Conservation (phyloP, 106 monocot genomes). For the Dioscorea dumetorum region DNA sequence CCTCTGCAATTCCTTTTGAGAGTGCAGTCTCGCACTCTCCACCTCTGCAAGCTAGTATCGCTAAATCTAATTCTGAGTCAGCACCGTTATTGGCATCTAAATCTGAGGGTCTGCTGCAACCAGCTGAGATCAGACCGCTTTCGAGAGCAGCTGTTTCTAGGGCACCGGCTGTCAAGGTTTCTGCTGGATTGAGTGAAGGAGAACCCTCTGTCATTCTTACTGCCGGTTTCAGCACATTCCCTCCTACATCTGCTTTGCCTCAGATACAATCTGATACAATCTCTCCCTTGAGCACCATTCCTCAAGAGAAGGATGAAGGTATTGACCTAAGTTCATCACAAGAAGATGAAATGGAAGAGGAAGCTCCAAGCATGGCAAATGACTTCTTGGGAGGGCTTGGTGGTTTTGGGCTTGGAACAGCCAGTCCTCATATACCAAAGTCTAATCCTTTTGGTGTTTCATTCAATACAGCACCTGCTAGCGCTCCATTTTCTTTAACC, state of each 20-base stretch:
- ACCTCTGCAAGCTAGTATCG: slow-evolving; percentile 4
- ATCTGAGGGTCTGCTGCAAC: neutral
- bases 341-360: slow-evolving; percentile 99
- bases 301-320: slow-evolving; percentile 19
- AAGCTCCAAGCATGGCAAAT: slow-evolving; percentile 39
- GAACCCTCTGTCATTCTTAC: slow-evolving; percentile 1
- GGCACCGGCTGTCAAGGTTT: slow-evolving; percentile 6
- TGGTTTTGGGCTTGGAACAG: slow-evolving; percentile 59
- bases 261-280: slow-evolving; percentile 2
- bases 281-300: slow-evolving; percentile 5
- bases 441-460: slow-evolving; percentile 75
- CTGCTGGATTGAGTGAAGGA: neutral
- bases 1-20: slow-evolving; percentile 1
- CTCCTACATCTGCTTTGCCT: slow-evolving; percentile 9
- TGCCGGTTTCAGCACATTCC: slow-evolving; percentile 1
- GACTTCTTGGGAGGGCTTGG: slow-evolving; percentile 46
- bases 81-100: slow-evolving; percentile 2
- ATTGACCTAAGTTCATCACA: slow-evolving; percentile 27
- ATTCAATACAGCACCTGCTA: slow-evolving; percentile 28
- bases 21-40: slow-evolving; percentile 2
- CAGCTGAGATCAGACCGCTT: slow-evolving; percentile 12
- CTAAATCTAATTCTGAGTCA: slow-evolving; percentile 6
- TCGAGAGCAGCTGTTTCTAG: slow-evolving; percentile 11
- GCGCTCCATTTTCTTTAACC: slow-evolving; percentile 30
- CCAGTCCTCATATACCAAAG: slow-evolving; percentile 37